Base-by-base conservation (phyloP, 2,329 filamentous ascomycete genomes). In the Dothidotthia symphoricarpi region DNA sequence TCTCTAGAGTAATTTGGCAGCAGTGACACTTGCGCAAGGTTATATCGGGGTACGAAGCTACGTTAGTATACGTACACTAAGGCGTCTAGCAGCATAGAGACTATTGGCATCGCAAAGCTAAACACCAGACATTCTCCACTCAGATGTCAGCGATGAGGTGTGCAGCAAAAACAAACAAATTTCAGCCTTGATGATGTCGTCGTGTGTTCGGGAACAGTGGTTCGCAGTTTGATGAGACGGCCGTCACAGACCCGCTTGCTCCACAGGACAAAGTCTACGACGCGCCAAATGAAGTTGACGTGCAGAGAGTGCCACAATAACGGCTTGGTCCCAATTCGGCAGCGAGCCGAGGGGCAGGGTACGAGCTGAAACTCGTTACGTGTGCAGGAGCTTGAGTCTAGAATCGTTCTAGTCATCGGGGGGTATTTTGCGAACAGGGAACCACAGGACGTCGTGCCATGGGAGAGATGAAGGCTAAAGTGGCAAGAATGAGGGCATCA, bases 181-280 rank as follows among this genome's bases (percentile, higher is more conserved):
- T 28, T 40, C 45, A 47, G 36, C 43, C 36, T 31, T 35, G 30
- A 19, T 26, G 39, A 48, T 38, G 41, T 28, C 36, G 30, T 39
- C 29, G 13, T 33, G 31, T 17, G 42, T 31, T 36, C 36, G 37
- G 31, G 50, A 55, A 53, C 55, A 47, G 51, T 58, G 49, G 55
- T 59, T 59, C 55, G 53, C 46, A 48, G 51, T 53, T 52, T 47
- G 47, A 54, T 54, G 53, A 56, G 51, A 34, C 31, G 30, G 40
- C 40, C 37, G 43, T 42, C 41, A 47, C 44, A 44, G 41, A 47
- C 52, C 36, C 40, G 41, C 40, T 28, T 36, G 31, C 42, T 45
- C 43, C 50, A 49, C 36, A 37, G 32, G 34, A 17, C 34, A 29
- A n/a, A n/a, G n/a, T n/a, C n/a, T n/a, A n/a, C n/a, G n/a, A n/a